Base-by-base conservation (phyloP, 208 protist species). In the Trypanosoma cruzi region DNA sequence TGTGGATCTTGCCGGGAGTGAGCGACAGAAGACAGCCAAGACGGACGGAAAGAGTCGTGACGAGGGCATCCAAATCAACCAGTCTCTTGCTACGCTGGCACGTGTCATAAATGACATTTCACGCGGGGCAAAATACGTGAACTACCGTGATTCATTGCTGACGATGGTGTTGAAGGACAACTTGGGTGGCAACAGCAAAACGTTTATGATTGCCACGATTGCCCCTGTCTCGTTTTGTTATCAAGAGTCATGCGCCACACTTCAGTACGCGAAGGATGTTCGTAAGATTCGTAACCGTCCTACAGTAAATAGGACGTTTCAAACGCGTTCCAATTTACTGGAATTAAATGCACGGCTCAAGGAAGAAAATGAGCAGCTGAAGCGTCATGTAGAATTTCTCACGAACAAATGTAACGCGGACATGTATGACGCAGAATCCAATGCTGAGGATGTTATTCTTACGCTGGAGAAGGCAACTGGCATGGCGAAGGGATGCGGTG, bases 151-250 rank as follows among this genome's bases (percentile, higher is more conserved):
- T 57, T 97, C 92, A 24, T 96, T 97, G 74, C 88, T 99, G 49
- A 99, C 97, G 13, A 81, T 90, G 69, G 83, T 98, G 57, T 83
- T 99, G 58, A 79, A 81, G 14, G 90, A 96, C 70, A 93, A 89
- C 67, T 85, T 96, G 49, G 90, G 85, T 26, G 96, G 96, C 22
- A 97, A 97, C 82, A 96, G 92, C 59, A 91, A 89, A 11, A 98
- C 97, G 0, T 85, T 98, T 42, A 95, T 98, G 92, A 97, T 98
- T 63, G 95, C 89, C 63, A 97, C 90, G 58, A 84, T 98, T 63
- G 88, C 90, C 49, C 96, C 96, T 1, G 68, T 82, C 0, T 80
- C 83, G 69, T 82, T 73, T 73, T 90, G 87, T 59, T 89, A 81
- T 49, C 85, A 95, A 73, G 84, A 96, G 68, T 90, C 90, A 16